A percentile compares a stretch with the other conserved stretches of the same genome.
These are phyloP conservation scores for Remersonia thermophila DNA, from an alignment of 2,329 filamentous ascomycete genomes.

Conservation along the genomic window DNA sequence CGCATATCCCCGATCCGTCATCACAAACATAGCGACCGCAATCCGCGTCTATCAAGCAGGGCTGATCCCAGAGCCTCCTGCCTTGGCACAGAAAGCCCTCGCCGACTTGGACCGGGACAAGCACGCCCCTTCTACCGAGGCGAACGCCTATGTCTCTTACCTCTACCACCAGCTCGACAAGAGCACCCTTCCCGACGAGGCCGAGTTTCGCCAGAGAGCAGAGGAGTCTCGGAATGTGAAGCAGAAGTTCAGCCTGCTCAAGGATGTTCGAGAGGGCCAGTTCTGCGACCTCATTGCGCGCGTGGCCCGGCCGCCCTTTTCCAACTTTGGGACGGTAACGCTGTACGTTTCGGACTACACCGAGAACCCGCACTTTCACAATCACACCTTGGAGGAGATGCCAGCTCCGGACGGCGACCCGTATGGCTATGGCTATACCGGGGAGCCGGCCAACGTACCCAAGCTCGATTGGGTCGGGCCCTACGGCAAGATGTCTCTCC, in stretches of 20 bases:
- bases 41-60: constrained; percentile 32
- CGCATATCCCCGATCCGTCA: constrained; percentile 29
- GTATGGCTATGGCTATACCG: constrained; percentile 37
- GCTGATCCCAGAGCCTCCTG: constrained; percentile 24
- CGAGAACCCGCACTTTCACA: constrained; percentile 50
- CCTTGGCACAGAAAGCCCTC: too few species aligned
- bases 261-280: constrained; percentile 41
- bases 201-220: constrained; percentile 30
- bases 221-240: constrained; percentile 31
- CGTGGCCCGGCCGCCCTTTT: constrained; percentile 43
- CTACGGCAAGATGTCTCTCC: constrained; percentile 57
- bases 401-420: constrained; percentile 19
- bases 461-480: constrained; percentile 55
- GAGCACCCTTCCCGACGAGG: constrained; percentile 27
- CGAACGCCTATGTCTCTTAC: constrained; percentile 34
- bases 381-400: constrained; percentile 28
- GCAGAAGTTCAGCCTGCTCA: constrained; percentile 51
- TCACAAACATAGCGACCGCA: constrained; percentile 30
- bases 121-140: constrained; percentile 18
- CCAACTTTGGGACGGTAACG: constrained; percentile 35
- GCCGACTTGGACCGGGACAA: background rate
- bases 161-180: constrained; percentile 35
- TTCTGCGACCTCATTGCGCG: constrained; percentile 64
- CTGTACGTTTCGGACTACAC: constrained; percentile 81
- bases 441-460: background rate